A percentile compares a stretch with the other conserved stretches of the same genome.
phyloP scores from a whole-genome alignment of 2,329 filamentous ascomycete genomes.

The Claviceps spartinae region DNA sequence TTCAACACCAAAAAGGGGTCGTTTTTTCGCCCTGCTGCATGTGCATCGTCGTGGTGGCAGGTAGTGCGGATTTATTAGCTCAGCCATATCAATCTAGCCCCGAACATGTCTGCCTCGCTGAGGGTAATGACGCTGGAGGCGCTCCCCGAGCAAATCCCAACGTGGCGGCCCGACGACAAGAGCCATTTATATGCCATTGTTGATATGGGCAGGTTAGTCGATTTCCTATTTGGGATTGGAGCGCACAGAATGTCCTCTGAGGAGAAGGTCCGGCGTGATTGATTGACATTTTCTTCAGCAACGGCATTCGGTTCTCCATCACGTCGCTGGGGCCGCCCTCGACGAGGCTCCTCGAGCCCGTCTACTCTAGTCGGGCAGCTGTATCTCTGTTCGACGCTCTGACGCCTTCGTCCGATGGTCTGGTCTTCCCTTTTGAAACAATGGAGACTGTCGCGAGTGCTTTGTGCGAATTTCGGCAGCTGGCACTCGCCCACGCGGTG shows the following conservation, averaged over 20 bases:
- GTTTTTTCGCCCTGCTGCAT: neutral
- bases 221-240: neutral
- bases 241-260: neutral
- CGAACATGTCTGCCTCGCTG: constrained; percentile 17
- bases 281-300: constrained; percentile 36
- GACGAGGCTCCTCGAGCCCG: constrained; percentile 58
- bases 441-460: constrained; percentile 54
- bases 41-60: neutral
- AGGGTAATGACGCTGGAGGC: constrained; percentile 39
- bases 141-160: constrained; percentile 32
- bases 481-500: constrained; percentile 58
- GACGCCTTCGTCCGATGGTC: constrained; percentile 32
- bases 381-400: constrained; percentile 82
- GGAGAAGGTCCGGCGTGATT: too few relatives aligned
- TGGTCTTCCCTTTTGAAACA: constrained; percentile 36
- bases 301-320: constrained; percentile 87
- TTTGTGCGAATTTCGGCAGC: constrained; percentile 55
- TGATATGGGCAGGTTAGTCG: constrained; percentile 43
- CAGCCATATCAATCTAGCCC: neutral
- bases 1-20: too few relatives aligned
- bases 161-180: constrained; percentile 31
- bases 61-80: neutral
- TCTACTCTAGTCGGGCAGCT: constrained; percentile 64
- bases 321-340: constrained; percentile 61
- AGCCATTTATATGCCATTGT: constrained; percentile 43